phyloP scores from a whole-genome alignment of 1,139 yeast species.

The Suhomyces kunorum region DNA sequence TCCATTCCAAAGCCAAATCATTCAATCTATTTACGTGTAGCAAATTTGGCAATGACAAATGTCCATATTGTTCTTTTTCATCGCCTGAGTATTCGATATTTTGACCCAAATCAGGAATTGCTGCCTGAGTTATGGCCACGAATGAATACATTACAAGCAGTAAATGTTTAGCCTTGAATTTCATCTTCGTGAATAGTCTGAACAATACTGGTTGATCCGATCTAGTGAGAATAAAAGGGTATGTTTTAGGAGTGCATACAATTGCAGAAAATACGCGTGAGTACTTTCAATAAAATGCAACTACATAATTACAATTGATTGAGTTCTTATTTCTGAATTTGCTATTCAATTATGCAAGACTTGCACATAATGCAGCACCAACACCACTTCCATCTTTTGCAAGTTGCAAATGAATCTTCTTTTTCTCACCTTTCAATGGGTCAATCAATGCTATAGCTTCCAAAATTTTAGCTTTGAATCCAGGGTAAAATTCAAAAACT shows the following conservation, averaged over 20 bases:
- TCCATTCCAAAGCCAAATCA: constrained; percentile 34
- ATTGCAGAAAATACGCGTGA: too few relatives aligned
- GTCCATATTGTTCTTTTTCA: constrained; percentile 23
- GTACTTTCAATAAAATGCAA: not conserved
- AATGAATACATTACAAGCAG: too few relatives aligned
- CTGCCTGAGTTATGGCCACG: too few relatives aligned
- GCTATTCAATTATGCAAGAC: constrained; percentile 25
- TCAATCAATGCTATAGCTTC: constrained; percentile 72
- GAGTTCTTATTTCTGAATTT: too few relatives aligned
- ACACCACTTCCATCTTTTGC: constrained; percentile 96
- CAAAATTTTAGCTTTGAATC: constrained; percentile 72
- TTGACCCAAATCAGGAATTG: not conserved
- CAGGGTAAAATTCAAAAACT: constrained; percentile 89
- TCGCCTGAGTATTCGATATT: not conserved
- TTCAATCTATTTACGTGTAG: constrained; percentile 24
- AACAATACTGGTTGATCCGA: too few relatives aligned
- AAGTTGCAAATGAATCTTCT: constrained; percentile 70
- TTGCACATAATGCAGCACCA: constrained; percentile 93
- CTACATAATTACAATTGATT: too few relatives aligned
- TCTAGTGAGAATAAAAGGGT: too few relatives aligned
- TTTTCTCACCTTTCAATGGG: constrained; percentile 68
- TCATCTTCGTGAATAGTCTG: too few relatives aligned
- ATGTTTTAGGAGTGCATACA: not conserved
- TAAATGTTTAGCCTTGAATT: too few relatives aligned
- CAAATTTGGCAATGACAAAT: constrained; percentile 37